phyloP scores from a whole-genome alignment of 2,329 filamentous ascomycete species.

The Aurifilum marmelostoma region DNA sequence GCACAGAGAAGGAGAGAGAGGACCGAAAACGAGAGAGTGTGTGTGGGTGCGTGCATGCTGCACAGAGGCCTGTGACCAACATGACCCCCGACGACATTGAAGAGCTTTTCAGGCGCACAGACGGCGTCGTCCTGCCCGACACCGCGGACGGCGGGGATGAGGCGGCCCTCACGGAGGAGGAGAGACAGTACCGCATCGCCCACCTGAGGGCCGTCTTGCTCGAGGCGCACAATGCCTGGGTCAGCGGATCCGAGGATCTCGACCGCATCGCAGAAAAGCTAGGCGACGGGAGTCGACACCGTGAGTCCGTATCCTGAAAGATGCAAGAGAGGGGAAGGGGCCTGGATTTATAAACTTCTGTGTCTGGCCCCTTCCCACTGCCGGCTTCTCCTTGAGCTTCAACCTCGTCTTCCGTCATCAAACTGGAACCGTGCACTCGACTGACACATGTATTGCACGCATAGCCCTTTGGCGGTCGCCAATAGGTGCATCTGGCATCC shows the following conservation, averaged over 20 bases:
- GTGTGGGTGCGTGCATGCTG: slow-evolving; percentile 14
- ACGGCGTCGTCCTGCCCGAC: slow-evolving; percentile 37
- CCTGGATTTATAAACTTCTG: not conserved
- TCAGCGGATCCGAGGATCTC: slow-evolving; percentile 45
- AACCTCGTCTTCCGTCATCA: not conserved
- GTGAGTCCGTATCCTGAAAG: slow-evolving; percentile 42
- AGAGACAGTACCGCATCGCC: slow-evolving; percentile 30
- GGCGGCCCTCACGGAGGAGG: slow-evolving; percentile 30
- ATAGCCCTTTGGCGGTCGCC: slow-evolving; percentile 60
- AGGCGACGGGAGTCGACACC: slow-evolving; percentile 58
- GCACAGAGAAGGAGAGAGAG: not conserved
- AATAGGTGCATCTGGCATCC: slow-evolving; percentile 59
- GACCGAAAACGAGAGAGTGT: not conserved
- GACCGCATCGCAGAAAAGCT: slow-evolving; percentile 54
- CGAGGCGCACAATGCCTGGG: slow-evolving; percentile 46
- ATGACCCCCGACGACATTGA: slow-evolving; percentile 45
- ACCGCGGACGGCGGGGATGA: slow-evolving; percentile 36
- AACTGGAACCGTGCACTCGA: not conserved
- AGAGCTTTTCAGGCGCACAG: slow-evolving; percentile 39
- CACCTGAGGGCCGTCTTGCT: slow-evolving; percentile 44
- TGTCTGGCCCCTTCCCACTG: not conserved
- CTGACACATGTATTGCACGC: slow-evolving; percentile 10
- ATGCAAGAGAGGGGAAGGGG: not conserved
- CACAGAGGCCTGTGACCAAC: slow-evolving; percentile 16
- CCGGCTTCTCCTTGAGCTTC: not conserved